Evolutionary conservation across 352 stramenopile species (phyloP).

Genomic region (Pythium aphanidermatum): DNA sequence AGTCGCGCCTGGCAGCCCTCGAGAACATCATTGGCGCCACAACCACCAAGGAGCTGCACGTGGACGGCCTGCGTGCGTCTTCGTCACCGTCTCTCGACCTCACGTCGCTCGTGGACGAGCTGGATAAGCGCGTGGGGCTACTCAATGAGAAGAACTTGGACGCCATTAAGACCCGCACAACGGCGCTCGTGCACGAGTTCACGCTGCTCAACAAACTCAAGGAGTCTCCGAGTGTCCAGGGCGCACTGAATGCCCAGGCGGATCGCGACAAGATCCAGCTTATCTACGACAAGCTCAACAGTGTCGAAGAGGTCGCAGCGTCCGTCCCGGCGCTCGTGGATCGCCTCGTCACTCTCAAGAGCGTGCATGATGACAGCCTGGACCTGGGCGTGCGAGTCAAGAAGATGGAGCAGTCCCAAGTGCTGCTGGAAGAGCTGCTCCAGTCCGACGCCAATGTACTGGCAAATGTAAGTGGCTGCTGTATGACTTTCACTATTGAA

Average conservation of each 20-base stretch:
- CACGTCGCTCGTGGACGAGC: slow-evolving; percentile 36
- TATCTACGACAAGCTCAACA: slow-evolving; percentile 63
- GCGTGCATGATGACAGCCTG: slow-evolving; percentile 60
- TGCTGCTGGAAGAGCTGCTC: slow-evolving; percentile 49
- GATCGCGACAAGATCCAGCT: slow-evolving; percentile 63
- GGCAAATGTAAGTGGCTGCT: slow-evolving; percentile 46
- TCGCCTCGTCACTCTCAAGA: slow-evolving; percentile 62
- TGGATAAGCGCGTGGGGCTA: slow-evolving; percentile 64
- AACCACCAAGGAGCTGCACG: slow-evolving; percentile 38
- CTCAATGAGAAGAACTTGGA: slow-evolving; percentile 77
- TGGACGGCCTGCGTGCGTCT: slow-evolving; percentile 32
- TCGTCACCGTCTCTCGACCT: slow-evolving; percentile 25
- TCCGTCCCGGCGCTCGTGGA: slow-evolving; percentile 67
- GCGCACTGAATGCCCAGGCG: slow-evolving; percentile 43
- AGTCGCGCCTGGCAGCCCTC: slow-evolving; percentile 51
- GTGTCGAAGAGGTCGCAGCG: slow-evolving; percentile 48
- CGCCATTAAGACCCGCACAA: slow-evolving; percentile 69
- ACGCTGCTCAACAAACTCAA: slow-evolving; percentile 76
- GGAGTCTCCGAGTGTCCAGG: slow-evolving; percentile 54
- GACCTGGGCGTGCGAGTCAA: slow-evolving; percentile 40
- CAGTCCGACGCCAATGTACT: slow-evolving; percentile 56
- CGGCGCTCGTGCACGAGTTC: slow-evolving; percentile 70
- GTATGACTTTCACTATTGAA: background rate
- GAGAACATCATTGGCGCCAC: slow-evolving; percentile 54
- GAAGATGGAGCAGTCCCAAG: slow-evolving; percentile 58